Percentiles rank a stretch among this genome's conserved stretches.
phyloP scores from a whole-genome alignment of 2,329 filamentous ascomycete species.

The Colletotrichum liaoningense region DNA sequence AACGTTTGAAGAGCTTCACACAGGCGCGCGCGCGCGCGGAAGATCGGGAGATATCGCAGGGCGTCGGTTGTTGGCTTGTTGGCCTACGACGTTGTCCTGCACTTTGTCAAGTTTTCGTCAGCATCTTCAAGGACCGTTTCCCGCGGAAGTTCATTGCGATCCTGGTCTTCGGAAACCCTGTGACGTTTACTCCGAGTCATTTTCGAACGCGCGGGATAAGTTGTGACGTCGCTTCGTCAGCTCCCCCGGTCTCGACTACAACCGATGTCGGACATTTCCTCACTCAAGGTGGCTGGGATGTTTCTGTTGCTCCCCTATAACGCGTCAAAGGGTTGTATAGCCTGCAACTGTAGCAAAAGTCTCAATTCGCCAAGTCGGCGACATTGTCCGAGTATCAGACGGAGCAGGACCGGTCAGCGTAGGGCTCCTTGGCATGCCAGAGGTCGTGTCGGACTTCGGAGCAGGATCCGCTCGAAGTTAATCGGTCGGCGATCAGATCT shows the following conservation, averaged over 20 bases:
- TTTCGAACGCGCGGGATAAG: neutral
- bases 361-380: neutral
- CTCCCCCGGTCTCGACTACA: neutral
- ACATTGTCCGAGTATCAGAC: neutral
- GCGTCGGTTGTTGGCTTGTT: neutral
- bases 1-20: neutral
- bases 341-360: neutral
- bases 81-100: neutral
- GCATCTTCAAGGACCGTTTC: neutral
- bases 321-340: no score
- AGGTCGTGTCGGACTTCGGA: neutral
- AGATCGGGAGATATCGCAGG: neutral
- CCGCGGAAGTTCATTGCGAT: neutral
- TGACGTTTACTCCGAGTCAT: slow-evolving; percentile 1
- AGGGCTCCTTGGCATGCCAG: neutral
- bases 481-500: neutral
- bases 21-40: neutral
- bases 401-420: neutral
- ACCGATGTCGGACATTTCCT: neutral
- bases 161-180: neutral
- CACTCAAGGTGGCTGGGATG: neutral
- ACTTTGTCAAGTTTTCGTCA: neutral
- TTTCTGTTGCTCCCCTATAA: neutral
- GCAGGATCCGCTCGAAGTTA: neutral
- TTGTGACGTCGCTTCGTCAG: neutral